A percentile compares a stretch with the other conserved stretches of the same genome.
phyloP scores from a whole-genome alignment of 106 monocot species.

The Dendrobium catenatum region DNA sequence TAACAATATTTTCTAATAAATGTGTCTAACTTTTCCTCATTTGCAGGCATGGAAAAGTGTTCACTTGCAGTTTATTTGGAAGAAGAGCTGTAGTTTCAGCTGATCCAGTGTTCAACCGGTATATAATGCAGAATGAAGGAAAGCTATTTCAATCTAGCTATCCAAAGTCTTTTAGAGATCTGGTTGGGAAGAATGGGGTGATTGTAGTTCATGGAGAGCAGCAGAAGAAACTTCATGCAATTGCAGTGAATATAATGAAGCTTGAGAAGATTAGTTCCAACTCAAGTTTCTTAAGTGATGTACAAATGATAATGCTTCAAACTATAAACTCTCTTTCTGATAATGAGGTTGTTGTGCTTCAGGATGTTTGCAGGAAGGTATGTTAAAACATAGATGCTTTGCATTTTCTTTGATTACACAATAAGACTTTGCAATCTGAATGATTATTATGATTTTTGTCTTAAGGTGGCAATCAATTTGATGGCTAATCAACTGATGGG shows the following conservation, averaged over 20 bases:
- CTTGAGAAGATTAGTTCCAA: constrained; percentile 23
- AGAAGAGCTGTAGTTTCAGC: constrained; percentile 39
- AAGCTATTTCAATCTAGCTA: constrained; percentile 39
- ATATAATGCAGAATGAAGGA: constrained; percentile 36
- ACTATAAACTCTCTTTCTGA: constrained; percentile 15
- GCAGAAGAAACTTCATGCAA: constrained; percentile 39
- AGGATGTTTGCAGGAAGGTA: constrained; percentile 42
- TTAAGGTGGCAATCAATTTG: constrained; percentile 35
- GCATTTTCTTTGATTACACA: background rate
- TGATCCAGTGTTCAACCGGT: constrained; percentile 35
- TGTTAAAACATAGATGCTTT: background rate
- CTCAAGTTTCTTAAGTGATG: constrained; percentile 14
- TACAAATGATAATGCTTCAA: constrained; percentile 30
- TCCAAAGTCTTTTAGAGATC: constrained; percentile 38
- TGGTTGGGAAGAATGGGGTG: constrained; percentile 37
- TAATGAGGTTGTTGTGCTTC: constrained; percentile 24
- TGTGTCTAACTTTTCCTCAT: background rate
- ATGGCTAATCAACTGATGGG: constrained; percentile 45
- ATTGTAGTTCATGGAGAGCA: constrained; percentile 40
- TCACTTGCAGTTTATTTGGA: constrained; percentile 32
- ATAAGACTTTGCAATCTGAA: background rate
- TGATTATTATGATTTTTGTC: background rate
- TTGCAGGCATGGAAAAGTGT: constrained; percentile 36
- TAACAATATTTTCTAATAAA: background rate
- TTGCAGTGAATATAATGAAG: constrained; percentile 27